Evolutionary conservation across 116 monocot genomes (phyloP), one percentile per base, ranked within the genome.

Genomic region (Posidonia oceanica): DNA sequence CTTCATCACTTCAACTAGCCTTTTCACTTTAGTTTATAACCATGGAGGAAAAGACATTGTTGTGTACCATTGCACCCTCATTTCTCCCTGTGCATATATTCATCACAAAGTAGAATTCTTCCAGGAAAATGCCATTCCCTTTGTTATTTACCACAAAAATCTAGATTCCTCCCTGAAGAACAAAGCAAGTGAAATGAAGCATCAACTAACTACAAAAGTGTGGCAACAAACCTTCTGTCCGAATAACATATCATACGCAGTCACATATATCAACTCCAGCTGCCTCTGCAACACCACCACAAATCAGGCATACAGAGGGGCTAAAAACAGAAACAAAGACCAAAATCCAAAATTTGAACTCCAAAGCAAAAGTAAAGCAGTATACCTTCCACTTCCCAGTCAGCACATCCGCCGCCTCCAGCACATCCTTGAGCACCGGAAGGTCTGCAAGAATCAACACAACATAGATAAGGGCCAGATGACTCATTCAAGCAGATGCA

Each of bases 361-460:
- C 21, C 58, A 21, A 58, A 58, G 20, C 14, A 58, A 58, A 58
- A 48, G 1, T 7, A 12, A 10, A 4, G 48, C 12, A 48, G 48
- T 12, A 7, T 10, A 91, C 96, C 96, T 96, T 96, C 92, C 91
- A 96, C 64, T 91, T 96, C 59, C 74, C 77, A 57, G 64, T 87
- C 39, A 91, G 58, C 20, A 85, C 57, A 71, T 66, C 76, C 66
- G 70, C 74, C 42, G 77, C 71, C 36, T 54, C 74, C 60, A 96
- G 59, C 65, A 89, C 74, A 68, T 85, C 74, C 75, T 87, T 96
- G 29, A 96, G 68, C 38, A 89, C 52, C 59, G 86, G 83, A 59
- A 96, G 89, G 66, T 81, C 96, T 96, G 77, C 55, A 58, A 64
- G 16, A 14, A 73, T 3, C 54, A 23, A 53, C 17, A 4, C 65